A percentile compares a stretch with the other conserved stretches of the same genome.
These are phyloP conservation scores for Linum trigynum DNA, from an alignment of 345 rosid genomes.

Conservation along the genomic window DNA sequence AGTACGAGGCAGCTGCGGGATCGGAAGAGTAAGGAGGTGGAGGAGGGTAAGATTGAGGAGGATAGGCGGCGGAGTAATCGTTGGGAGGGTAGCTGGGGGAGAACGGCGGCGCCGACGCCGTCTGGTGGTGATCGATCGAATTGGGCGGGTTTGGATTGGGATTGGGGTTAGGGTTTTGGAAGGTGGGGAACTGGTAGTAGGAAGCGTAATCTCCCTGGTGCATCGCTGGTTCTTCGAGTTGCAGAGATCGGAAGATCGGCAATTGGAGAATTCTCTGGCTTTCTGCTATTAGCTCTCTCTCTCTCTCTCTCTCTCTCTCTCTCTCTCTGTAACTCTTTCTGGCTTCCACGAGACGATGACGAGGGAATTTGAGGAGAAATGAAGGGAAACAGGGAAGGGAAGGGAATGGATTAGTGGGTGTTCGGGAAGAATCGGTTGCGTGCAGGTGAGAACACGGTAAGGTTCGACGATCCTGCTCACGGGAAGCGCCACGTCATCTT, in stretches of 20 bases:
- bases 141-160: slow-evolving; percentile 18
- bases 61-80: slow-evolving; percentile 38
- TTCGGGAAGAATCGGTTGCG: background rate
- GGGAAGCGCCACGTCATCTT: too few species aligned
- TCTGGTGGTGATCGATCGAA: slow-evolving; percentile 36
- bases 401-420: background rate
- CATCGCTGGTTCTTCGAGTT: slow-evolving; percentile 11
- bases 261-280: background rate
- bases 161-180: slow-evolving; percentile 27
- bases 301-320: too few species aligned
- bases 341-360: too few species aligned
- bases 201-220: slow-evolving; percentile 70
- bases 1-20: slow-evolving; percentile 13
- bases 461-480: too few species aligned
- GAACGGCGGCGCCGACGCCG: slow-evolving; percentile 88
- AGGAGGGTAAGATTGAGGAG: slow-evolving; percentile 35
- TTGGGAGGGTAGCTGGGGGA: slow-evolving; percentile 33
- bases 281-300: too few species aligned
- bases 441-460: background rate
- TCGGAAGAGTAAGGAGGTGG: slow-evolving; percentile 35
- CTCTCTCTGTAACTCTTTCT: too few species aligned
- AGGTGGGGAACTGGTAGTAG: slow-evolving; percentile 43
- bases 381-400: background rate
- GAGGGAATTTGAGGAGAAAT: background rate
- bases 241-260: background rate